Percentiles rank a stretch among this genome's conserved stretches.
phyloP scores from a whole-genome alignment of 352 stramenopile genomes.

The Phytophthora aleatoria region DNA sequence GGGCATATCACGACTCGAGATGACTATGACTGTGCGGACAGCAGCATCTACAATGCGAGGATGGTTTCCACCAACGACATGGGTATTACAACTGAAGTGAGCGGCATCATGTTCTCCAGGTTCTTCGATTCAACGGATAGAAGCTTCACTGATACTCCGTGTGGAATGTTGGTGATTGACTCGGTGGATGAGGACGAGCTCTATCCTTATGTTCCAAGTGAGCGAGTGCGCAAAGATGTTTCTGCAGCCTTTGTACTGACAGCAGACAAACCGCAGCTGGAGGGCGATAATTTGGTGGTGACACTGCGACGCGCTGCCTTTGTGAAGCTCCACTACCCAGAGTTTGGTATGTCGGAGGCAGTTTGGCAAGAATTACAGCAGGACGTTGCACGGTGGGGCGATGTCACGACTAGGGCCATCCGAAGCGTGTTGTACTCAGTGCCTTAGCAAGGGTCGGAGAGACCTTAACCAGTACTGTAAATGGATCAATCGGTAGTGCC shows the following conservation, averaged over 20 bases:
- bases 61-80: slow-evolving; percentile 18
- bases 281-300: slow-evolving; percentile 2
- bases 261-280: not conserved
- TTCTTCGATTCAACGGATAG: not conserved
- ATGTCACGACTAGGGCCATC: slow-evolving; percentile 12
- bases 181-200: slow-evolving; percentile 35
- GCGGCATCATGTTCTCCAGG: slow-evolving; percentile 8
- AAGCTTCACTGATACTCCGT: slow-evolving; percentile 4
- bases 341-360: slow-evolving; percentile 12
- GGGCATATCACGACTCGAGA: slow-evolving; percentile 39
- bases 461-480: not conserved
- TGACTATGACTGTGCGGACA: slow-evolving; percentile 28
- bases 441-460: not conserved
- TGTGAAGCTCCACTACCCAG: slow-evolving; percentile 5
- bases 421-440: slow-evolving; percentile 13
- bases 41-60: slow-evolving; percentile 21
- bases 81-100: slow-evolving; percentile 13
- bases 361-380: slow-evolving; percentile 12
- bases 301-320: slow-evolving; percentile 12
- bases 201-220: slow-evolving; percentile 19
- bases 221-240: slow-evolving; percentile 26
- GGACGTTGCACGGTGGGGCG: slow-evolving; percentile 8
- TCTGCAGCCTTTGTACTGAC: slow-evolving; percentile 19
- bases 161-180: slow-evolving; percentile 18
- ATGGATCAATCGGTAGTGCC: not conserved